These are phyloP conservation scores for Immersiporthe knoxdaviesiana DNA, from an alignment of 2,329 filamentous ascomycete species.

Conservation along the genomic window DNA sequence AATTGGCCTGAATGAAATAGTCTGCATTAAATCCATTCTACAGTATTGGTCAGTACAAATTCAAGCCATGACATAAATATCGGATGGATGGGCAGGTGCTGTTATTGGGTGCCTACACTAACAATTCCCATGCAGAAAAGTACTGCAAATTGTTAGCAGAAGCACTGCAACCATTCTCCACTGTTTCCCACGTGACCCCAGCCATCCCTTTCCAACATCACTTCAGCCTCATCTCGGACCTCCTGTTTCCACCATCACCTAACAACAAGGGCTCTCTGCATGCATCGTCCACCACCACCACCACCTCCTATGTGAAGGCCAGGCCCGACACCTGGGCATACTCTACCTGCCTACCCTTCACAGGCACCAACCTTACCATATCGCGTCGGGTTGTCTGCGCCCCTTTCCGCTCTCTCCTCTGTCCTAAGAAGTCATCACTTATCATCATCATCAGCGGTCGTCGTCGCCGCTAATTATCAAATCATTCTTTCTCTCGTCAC, in stretches of 20 bases:
- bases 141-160: neutral
- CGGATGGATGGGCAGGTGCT: neutral
- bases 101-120: neutral
- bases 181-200: neutral
- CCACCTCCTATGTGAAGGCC: neutral
- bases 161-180: neutral
- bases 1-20: too few species aligned
- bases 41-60: too few species aligned
- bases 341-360: neutral
- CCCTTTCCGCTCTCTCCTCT: neutral
- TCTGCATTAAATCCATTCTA: too few species aligned
- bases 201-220: conserved; percentile 1
- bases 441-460: neutral
- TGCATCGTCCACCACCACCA: neutral
- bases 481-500: neutral
- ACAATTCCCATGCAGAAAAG: neutral
- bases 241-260: neutral
- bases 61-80: too few species aligned
- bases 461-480: neutral
- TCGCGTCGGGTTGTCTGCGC: neutral
- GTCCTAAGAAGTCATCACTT: neutral
- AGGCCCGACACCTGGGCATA: neutral
- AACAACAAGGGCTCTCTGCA: neutral
- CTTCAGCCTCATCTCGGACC: neutral
- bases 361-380: neutral